Evolutionary conservation across 2,329 filamentous ascomycete genomes (phyloP).

Genomic region (Alternaria infectoria): DNA sequence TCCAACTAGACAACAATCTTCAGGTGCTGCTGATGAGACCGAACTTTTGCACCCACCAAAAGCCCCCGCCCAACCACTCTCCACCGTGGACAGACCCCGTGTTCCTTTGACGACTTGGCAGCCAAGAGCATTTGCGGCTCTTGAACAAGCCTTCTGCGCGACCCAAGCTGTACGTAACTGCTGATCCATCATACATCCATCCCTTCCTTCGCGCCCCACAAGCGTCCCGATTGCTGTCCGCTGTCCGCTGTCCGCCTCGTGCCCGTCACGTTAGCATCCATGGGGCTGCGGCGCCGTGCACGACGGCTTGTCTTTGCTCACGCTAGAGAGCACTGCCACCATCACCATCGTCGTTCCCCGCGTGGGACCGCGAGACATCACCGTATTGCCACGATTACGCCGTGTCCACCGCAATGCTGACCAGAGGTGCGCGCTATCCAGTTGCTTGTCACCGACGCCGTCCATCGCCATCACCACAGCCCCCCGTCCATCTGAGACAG

Average conservation of each 20-base stretch:
- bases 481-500: slow-evolving; percentile 38
- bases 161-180: slow-evolving; percentile 37
- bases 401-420: slow-evolving; percentile 41
- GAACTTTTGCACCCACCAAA: background rate
- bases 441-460: slow-evolving; percentile 18
- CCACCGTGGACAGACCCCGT: slow-evolving; percentile 10
- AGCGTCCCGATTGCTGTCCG: slow-evolving; percentile 3
- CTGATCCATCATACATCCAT: slow-evolving; percentile 11
- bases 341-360: slow-evolving; percentile 29
- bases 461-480: slow-evolving; percentile 20
- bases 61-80: background rate
- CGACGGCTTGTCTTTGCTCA: slow-evolving; percentile 15
- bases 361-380: slow-evolving; percentile 24
- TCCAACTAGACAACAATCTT: background rate
- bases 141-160: slow-evolving; percentile 28
- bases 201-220: slow-evolving; percentile 12
- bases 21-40: background rate
- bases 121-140: slow-evolving; percentile 34
- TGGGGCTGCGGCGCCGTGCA: slow-evolving; percentile 14
- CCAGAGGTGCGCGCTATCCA: slow-evolving; percentile 30
- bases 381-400: slow-evolving; percentile 27
- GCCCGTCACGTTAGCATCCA: background rate
- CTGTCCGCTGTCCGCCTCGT: background rate
- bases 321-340: slow-evolving; percentile 32
- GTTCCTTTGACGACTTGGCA: slow-evolving; percentile 33